Conservation (phyloP, 805 yeast species). For the Yarrowia porcina region DNA sequence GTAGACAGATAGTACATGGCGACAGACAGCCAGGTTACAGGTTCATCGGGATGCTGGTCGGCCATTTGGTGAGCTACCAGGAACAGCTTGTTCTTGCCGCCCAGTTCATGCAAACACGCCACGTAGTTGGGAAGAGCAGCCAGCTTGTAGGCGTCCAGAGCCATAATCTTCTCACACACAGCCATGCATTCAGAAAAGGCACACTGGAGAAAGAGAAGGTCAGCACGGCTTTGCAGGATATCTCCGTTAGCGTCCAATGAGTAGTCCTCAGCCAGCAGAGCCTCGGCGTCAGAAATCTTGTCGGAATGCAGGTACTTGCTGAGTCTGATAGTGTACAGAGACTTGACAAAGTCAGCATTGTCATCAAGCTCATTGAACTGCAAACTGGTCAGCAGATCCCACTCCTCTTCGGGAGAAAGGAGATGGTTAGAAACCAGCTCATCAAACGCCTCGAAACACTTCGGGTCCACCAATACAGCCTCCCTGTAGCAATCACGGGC, state of each 20-base stretch:
- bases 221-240: conserved; percentile 64
- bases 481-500: conserved; percentile 87
- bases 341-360: conserved; percentile 73
- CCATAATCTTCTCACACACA: conserved; percentile 56
- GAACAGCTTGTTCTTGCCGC: conserved; percentile 76
- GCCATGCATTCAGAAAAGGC: conserved; percentile 71
- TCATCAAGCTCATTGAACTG: conserved; percentile 69
- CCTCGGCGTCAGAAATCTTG: conserved; percentile 62
- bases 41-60: conserved; percentile 72
- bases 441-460: conserved; percentile 89
- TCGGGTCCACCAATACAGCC: conserved; percentile 81
- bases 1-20: conserved; percentile 84
- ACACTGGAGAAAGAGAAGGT: conserved; percentile 68
- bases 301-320: conserved; percentile 63
- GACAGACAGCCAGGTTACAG: conserved; percentile 88
- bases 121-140: conserved; percentile 72
- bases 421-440: conserved; percentile 69
- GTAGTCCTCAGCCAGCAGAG: conserved; percentile 65
- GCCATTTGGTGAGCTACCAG: conserved; percentile 80
- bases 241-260: conserved; percentile 68
- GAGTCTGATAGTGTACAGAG: conserved; percentile 70
- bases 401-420: conserved; percentile 79
- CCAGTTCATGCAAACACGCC: conserved; percentile 79
- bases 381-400: conserved; percentile 66
- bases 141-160: conserved; percentile 64